Evolutionary conservation across 495 filamentous ascomycete species (phyloP).

Genomic region (Penicillium simplicissimum): DNA sequence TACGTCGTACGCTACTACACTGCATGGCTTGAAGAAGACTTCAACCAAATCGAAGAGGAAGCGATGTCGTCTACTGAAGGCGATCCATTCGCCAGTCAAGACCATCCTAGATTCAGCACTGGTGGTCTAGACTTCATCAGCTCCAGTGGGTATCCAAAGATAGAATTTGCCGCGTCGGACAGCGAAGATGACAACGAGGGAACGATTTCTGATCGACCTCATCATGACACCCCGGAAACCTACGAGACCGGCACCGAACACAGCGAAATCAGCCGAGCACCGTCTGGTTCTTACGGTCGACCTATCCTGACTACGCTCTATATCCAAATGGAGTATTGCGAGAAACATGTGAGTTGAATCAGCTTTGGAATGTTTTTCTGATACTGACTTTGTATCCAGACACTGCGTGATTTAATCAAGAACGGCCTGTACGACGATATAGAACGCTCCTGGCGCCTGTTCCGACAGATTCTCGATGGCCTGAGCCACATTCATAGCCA

Average conservation of each 20-base stretch:
- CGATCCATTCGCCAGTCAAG: slow-evolving; percentile 36
- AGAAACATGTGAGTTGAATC: slow-evolving; percentile 67
- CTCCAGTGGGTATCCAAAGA: slow-evolving; percentile 75
- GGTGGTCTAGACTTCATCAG: slow-evolving; percentile 92
- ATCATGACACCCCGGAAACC: slow-evolving; percentile 26
- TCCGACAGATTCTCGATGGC: slow-evolving; percentile 90
- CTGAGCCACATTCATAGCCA: slow-evolving; percentile 85
- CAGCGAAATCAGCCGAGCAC: slow-evolving; percentile 37
- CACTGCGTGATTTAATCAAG: slow-evolving; percentile 85
- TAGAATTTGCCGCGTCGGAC: slow-evolving; percentile 73
- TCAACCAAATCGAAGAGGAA: slow-evolving; percentile 54
- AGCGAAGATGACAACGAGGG: slow-evolving; percentile 59
- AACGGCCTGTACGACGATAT: slow-evolving; percentile 69
- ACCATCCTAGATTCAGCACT: slow-evolving; percentile 70
- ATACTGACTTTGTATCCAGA: slow-evolving; percentile 48
- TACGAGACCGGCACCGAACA: slow-evolving; percentile 27
- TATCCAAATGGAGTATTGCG: slow-evolving; percentile 97
- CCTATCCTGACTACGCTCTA: slow-evolving; percentile 64
- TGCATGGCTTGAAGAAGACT: slow-evolving; percentile 86
- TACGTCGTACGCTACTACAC: slow-evolving; percentile 95
- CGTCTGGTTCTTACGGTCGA: slow-evolving; percentile 42
- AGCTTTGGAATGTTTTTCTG: not conserved
- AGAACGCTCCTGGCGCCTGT: slow-evolving; percentile 83
- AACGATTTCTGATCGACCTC: slow-evolving; percentile 31
- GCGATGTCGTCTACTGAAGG: slow-evolving; percentile 60